These are phyloP conservation scores for Aphanomyces astaci DNA, from an alignment of 352 stramenopile genomes.

Conservation along the genomic window DNA sequence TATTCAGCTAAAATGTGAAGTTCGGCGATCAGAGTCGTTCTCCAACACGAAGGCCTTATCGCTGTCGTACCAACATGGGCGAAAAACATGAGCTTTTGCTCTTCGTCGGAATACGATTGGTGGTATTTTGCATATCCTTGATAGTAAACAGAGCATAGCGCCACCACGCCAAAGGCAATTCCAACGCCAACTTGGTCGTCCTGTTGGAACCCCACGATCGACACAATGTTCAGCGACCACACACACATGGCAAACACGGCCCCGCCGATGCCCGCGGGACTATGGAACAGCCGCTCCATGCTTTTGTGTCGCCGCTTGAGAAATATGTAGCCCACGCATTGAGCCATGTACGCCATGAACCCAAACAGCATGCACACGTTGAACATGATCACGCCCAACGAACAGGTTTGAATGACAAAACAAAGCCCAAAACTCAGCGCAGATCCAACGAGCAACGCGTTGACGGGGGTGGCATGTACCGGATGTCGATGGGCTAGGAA, in stretches of 20 bases:
- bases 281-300: slow-evolving; percentile 23
- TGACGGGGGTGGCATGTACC: slow-evolving; percentile 26
- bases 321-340: slow-evolving; percentile 31
- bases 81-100: slow-evolving; percentile 32
- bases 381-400: slow-evolving; percentile 26
- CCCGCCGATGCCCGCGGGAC: slow-evolving; percentile 29
- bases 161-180: slow-evolving; percentile 15
- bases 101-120: slow-evolving; percentile 30
- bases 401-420: slow-evolving; percentile 18
- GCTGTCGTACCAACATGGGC: slow-evolving; percentile 25
- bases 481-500: slow-evolving; percentile 17
- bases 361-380: slow-evolving; percentile 26
- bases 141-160: slow-evolving; percentile 26
- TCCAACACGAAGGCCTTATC: neutral
- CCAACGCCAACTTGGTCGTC: slow-evolving; percentile 20
- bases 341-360: slow-evolving; percentile 27
- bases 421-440: slow-evolving; percentile 27
- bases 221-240: slow-evolving; percentile 29
- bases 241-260: slow-evolving; percentile 29
- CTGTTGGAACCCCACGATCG: slow-evolving; percentile 27
- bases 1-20: no score
- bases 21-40: neutral
- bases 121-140: slow-evolving; percentile 26
- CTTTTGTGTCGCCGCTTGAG: slow-evolving; percentile 24
- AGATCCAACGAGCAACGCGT: slow-evolving; percentile 26